Evolutionary conservation across 2,329 filamentous ascomycete species (phyloP).

Genomic region (Pseudogymnoascus sp.): DNA sequence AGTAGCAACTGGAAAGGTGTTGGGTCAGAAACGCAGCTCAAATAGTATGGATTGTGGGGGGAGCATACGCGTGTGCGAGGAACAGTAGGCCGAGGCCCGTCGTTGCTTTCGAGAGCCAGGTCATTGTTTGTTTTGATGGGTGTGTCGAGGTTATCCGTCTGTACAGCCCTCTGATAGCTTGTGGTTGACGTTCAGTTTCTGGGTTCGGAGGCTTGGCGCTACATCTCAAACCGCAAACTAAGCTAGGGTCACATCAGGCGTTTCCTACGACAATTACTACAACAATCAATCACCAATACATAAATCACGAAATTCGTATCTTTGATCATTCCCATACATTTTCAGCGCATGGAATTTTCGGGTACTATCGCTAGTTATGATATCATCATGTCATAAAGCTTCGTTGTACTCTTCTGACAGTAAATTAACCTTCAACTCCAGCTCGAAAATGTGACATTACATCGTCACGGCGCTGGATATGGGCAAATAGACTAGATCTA

Average conservation of each 20-base stretch:
- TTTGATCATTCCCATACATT: slow-evolving; percentile 14
- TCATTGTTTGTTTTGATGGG: slow-evolving; percentile 42
- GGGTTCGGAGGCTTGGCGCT: not conserved
- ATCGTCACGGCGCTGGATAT: slow-evolving; percentile 17
- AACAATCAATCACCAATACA: not conserved
- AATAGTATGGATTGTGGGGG: slow-evolving; percentile 2
- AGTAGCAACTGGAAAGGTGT: slow-evolving; percentile 66
- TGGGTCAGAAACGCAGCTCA: slow-evolving; percentile 10
- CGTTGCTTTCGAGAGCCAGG: slow-evolving; percentile 60
- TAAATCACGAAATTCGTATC: not conserved
- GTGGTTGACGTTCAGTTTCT: slow-evolving; percentile 8
- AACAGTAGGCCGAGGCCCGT: slow-evolving; percentile 70
- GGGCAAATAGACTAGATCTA: slow-evolving; percentile 16
- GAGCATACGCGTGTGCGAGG: slow-evolving; percentile 74
- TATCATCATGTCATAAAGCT: slow-evolving; percentile 24
- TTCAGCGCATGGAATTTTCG: slow-evolving; percentile 5
- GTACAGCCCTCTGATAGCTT: not conserved
- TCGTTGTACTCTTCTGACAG: slow-evolving; percentile 16
- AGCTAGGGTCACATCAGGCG: not conserved
- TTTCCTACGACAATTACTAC: not conserved
- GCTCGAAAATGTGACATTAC: slow-evolving; percentile 19
- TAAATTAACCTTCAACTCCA: slow-evolving; percentile 16
- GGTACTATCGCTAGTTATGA: slow-evolving; percentile 18
- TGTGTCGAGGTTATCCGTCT: not conserved
- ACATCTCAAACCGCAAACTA: not conserved